phyloP scores from a whole-genome alignment of 2,329 filamentous ascomycete species.

The Penicillium sp. region DNA sequence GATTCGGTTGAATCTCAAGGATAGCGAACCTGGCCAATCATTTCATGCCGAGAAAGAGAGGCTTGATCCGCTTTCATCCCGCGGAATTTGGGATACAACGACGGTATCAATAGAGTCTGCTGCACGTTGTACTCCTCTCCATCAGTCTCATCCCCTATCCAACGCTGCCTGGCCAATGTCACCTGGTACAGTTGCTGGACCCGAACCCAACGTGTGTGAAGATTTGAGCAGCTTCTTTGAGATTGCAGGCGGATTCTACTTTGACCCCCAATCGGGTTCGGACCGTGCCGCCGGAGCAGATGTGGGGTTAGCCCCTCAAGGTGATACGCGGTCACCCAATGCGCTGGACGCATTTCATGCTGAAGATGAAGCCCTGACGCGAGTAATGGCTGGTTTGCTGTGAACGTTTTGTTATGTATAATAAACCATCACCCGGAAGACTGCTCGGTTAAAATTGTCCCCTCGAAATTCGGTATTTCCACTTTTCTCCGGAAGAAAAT shows the following conservation, averaged over 20 bases:
- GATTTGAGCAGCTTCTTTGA: conserved; percentile 62
- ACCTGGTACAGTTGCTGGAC: conserved; percentile 6
- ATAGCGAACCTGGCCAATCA: not conserved
- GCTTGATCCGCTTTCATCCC: too few relatives aligned
- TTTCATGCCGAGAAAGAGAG: too few relatives aligned
- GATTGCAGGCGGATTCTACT: conserved; percentile 52
- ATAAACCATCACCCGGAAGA: too few relatives aligned
- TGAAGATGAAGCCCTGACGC: conserved; percentile 36
- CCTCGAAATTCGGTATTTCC: not conserved
- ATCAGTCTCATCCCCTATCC: conserved; percentile 6
- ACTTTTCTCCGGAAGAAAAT: too few relatives aligned
- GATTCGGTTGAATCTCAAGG: conserved; percentile 52
- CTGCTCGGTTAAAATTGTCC: not conserved
- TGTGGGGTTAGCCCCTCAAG: conserved; percentile 10
- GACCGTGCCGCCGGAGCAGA: conserved; percentile 9
- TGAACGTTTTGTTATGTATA: conserved; percentile 11
- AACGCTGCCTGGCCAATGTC: conserved; percentile 20
- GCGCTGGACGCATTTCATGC: conserved; percentile 32
- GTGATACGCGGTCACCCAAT: conserved; percentile 5
- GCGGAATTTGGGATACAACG: not conserved
- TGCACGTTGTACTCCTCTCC: not conserved
- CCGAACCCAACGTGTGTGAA: conserved; percentile 34
- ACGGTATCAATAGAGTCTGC: conserved; percentile 6
- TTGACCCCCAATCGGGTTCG: conserved; percentile 19
- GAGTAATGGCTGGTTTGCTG: conserved; percentile 35